Base-by-base conservation (phyloP, 441 rosid genomes). In the Adansonia madagascariensis region DNA sequence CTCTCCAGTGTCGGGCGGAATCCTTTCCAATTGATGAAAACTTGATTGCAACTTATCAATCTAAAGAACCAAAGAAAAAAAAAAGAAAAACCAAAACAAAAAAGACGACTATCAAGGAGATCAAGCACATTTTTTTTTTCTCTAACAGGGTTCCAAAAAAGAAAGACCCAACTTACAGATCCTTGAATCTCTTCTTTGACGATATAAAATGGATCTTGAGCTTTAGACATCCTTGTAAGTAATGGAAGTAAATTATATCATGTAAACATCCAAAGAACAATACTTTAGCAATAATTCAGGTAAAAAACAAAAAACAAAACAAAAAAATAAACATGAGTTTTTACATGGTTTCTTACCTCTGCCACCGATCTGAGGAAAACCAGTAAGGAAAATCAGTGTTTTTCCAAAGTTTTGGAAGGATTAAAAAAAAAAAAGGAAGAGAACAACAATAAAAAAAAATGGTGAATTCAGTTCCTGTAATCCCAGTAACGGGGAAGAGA, bases 101-200 rank as follows among this genome's bases (percentile, higher is more conserved):
- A 0, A 6, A 62, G 24, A 53, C 8, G 77, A 20, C n/a, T 31
- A 46, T 15, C 20, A 12, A 75, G 61, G 44, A 64, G 77, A 63
- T 49, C 77, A 75, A 10, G 11, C 46, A 46, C 63, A 3, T 12
- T 62, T 39, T 27, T 2, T 47, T 6, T 49, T 27, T 17, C 3
- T n/a, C 41, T 24, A 20, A 56, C 68, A 35, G 18, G 10, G 46
- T 14, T 62, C 10, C 20, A 14, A 39, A 17, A 72, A 56, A 41
- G 9, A 56, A 39, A 39, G 12, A 41, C 65, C 65, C 52, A 59
- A 52, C 98, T 89, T 86, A 97, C 99, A 81, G 97, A 91, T 52
- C 89, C 94, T 82, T 94, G 98, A 80, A 92, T 92, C 89, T 92
- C 98, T 89, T 97, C 97, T 83, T 93, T 94, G 73, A 94, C 98